phyloP scores from a whole-genome alignment of 768 basidiomycete species.

The Hydnum rufescens region DNA sequence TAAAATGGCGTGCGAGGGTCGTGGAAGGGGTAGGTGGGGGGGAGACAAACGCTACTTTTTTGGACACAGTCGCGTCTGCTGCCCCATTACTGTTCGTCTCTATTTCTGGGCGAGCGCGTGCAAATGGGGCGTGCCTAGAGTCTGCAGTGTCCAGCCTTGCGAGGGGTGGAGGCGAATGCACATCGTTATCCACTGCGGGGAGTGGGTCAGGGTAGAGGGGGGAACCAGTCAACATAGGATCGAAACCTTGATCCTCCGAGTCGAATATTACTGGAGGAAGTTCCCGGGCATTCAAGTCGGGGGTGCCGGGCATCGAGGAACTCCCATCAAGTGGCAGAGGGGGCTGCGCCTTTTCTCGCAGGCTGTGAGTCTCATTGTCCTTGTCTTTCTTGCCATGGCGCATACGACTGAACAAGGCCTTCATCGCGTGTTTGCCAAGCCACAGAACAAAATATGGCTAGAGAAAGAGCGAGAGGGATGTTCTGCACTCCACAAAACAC shows the following conservation, averaged over 20 bases:
- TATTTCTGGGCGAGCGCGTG: not conserved
- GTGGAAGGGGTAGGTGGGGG: constrained; percentile 56
- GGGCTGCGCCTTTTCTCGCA: constrained; percentile 14
- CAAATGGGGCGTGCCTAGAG: not conserved
- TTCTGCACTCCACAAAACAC: too few species aligned
- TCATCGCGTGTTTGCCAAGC: constrained; percentile 28
- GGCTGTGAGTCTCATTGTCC: constrained; percentile 25
- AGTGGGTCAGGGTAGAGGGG: not conserved
- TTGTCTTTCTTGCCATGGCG: constrained; percentile 28
- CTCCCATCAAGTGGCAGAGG: constrained; percentile 12
- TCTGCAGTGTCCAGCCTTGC: not conserved
- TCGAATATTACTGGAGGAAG: not conserved
- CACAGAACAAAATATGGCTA: too few species aligned
- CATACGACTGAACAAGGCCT: constrained; percentile 63
- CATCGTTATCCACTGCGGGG: not conserved
- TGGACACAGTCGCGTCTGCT: constrained; percentile 20
- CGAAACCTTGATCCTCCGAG: not conserved
- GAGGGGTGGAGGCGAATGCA: not conserved
- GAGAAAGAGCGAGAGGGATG: too few species aligned
- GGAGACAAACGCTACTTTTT: constrained; percentile 78
- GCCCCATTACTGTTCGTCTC: not conserved
- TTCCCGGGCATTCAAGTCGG: constrained; percentile 14
- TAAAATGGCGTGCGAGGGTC: constrained; percentile 15
- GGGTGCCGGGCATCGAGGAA: constrained; percentile 25
- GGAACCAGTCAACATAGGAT: not conserved